These are phyloP conservation scores for Kurtzmaniella cleridarum DNA, from an alignment of 805 yeast species.

Conservation along the genomic window DNA sequence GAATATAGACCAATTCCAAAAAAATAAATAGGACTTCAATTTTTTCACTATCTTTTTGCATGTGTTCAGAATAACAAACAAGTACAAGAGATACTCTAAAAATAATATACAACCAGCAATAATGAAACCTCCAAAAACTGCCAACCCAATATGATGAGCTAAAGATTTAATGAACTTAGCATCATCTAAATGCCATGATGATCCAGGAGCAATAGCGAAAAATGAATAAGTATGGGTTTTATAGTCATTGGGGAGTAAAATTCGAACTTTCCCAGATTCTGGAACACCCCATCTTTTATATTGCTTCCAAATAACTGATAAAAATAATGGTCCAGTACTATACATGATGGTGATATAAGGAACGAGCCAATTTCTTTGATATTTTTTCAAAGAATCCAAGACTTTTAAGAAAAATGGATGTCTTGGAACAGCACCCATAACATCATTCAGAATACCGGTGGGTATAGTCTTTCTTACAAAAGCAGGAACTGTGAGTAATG, in stretches of 20 bases:
- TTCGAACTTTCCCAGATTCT: slow-evolving; percentile 58
- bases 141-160: slow-evolving; percentile 68
- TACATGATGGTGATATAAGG: slow-evolving; percentile 92
- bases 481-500: slow-evolving; percentile 75
- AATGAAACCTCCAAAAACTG: slow-evolving; percentile 65
- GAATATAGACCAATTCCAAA: slow-evolving; percentile 4
- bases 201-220: slow-evolving; percentile 73
- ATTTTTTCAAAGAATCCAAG: slow-evolving; percentile 55
- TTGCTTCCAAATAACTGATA: slow-evolving; percentile 83
- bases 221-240: slow-evolving; percentile 57
- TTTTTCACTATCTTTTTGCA: slow-evolving; percentile 16
- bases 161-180: slow-evolving; percentile 71
- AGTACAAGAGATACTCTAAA: slow-evolving; percentile 36
- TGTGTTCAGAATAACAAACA: slow-evolving; percentile 25
- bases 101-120: slow-evolving; percentile 40
- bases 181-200: slow-evolving; percentile 90
- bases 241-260: slow-evolving; percentile 69
- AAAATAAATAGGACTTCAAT: slow-evolving; percentile 1
- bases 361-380: slow-evolving; percentile 67
- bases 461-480: slow-evolving; percentile 85
- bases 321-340: slow-evolving; percentile 86
- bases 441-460: slow-evolving; percentile 88
- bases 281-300: slow-evolving; percentile 77
- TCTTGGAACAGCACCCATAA: slow-evolving; percentile 81
- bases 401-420: slow-evolving; percentile 81